Percentiles rank a stretch among this genome's conserved stretches.
phyloP scores from a whole-genome alignment of 2,329 filamentous ascomycete genomes.

The Lasiodiplodia hormozganensis region DNA sequence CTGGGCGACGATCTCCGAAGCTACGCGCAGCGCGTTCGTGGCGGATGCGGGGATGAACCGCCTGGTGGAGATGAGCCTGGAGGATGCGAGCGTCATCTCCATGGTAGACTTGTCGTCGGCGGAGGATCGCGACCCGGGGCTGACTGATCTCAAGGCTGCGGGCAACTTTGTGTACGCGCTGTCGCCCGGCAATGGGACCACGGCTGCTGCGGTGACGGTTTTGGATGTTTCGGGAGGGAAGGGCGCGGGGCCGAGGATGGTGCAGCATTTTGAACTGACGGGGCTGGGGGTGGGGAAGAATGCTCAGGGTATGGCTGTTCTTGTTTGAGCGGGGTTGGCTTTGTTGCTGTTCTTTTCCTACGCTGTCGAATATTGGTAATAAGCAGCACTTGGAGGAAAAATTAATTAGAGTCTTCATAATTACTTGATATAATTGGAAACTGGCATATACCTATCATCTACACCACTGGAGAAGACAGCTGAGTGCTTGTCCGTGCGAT shows the following conservation, averaged over 20 bases:
- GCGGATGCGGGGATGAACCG: slow-evolving; percentile 62
- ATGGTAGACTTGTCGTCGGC: slow-evolving; percentile 49
- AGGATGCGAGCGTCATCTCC: slow-evolving; percentile 56
- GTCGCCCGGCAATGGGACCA: slow-evolving; percentile 58
- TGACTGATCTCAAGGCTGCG: slow-evolving; percentile 61
- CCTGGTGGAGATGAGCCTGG: slow-evolving; percentile 62
- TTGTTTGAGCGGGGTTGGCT: slow-evolving; percentile 31
- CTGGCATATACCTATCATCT: no score
- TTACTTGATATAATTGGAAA: no score
- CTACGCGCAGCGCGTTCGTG: slow-evolving; percentile 63
- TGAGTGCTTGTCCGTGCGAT: slow-evolving; percentile 32
- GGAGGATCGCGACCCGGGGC: slow-evolving; percentile 56
- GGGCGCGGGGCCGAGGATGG: slow-evolving; percentile 39
- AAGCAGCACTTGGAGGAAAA: no score
- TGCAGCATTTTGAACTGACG: slow-evolving; percentile 48
- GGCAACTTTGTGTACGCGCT: slow-evolving; percentile 66
- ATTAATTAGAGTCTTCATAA: no score
- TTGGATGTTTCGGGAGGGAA: slow-evolving; percentile 42
- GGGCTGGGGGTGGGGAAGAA: slow-evolving; percentile 38
- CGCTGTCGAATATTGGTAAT: no score
- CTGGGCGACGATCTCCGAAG: slow-evolving; percentile 61
- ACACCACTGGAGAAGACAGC: neutral
- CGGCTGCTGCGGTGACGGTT: slow-evolving; percentile 46
- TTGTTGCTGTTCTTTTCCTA: no score
- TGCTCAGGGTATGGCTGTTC: slow-evolving; percentile 46